Conservation (phyloP, 176 grass and related monocot species). For the Panicum miliaceum region DNA sequence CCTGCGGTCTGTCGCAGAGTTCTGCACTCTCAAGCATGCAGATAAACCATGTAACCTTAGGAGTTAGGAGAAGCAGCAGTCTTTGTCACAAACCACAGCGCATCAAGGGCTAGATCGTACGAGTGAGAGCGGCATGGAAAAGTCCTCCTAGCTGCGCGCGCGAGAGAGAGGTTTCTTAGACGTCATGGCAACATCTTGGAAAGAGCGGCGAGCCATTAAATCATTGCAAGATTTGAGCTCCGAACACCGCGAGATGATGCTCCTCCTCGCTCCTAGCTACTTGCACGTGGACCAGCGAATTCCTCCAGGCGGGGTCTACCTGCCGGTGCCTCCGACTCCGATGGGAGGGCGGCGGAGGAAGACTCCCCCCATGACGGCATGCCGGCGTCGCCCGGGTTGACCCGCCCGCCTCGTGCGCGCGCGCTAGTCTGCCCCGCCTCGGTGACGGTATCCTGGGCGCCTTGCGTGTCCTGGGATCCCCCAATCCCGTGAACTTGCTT, state of each 20-base stretch:
- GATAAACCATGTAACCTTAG: background rate
- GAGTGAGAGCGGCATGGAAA: background rate
- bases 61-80: background rate
- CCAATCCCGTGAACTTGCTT: conserved; percentile 48
- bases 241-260: conserved; percentile 6
- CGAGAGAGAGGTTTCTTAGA: background rate
- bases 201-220: conserved; percentile 29
- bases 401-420: background rate
- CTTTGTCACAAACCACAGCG: background rate
- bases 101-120: background rate
- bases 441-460: background rate
- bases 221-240: conserved; percentile 36
- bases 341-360: background rate
- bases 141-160: background rate
- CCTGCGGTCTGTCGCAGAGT: background rate
- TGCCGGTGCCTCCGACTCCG: background rate
- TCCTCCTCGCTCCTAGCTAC: background rate
- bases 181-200: conserved; percentile 33
- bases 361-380: conserved; percentile 4
- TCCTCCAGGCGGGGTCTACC: background rate
- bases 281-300: conserved; percentile 30
- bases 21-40: background rate
- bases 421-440: background rate
- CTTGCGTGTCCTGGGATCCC: conserved; percentile 12
- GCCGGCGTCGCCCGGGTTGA: conserved; percentile 33